These are phyloP conservation scores for Hibiscus trionum DNA, from an alignment of 345 rosid species.

Conservation along the genomic window DNA sequence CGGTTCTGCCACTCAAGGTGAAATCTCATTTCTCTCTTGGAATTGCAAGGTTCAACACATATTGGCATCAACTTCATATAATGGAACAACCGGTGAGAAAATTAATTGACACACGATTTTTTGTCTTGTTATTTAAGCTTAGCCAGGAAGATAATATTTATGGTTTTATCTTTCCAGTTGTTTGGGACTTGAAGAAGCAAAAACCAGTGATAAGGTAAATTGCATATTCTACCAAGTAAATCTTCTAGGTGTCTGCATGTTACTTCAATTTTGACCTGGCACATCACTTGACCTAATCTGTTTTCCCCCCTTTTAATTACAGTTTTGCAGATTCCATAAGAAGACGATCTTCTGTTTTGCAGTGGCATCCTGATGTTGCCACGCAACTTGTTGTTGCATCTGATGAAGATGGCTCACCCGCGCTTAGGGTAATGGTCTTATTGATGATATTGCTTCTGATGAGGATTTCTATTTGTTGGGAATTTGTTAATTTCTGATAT, in stretches of 20 bases:
- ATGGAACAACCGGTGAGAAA: constrained; percentile 91
- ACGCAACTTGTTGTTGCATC: not conserved
- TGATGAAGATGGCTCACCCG: not conserved
- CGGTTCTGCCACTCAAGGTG: constrained; percentile 93
- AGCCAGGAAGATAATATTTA: not conserved
- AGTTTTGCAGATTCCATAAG: constrained; percentile 86
- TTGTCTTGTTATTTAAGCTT: not conserved
- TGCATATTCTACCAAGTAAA: not conserved
- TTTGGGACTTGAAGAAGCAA: constrained; percentile 98
- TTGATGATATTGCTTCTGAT: not conserved
- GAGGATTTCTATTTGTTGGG: not conserved
- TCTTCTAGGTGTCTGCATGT: constrained; percentile 2
- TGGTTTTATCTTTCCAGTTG: constrained; percentile 44
- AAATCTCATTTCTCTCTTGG: constrained; percentile 95
- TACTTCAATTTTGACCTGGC: not conserved
- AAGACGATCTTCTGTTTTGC: constrained; percentile 93
- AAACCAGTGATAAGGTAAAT: constrained; percentile 86
- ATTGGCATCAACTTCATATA: constrained; percentile 87
- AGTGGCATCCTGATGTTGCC: constrained; percentile 42
- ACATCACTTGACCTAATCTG: constrained; percentile 10
- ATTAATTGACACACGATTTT: not conserved
- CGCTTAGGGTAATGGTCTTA: not conserved
- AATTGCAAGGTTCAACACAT: constrained; percentile 91
- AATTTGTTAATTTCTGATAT: constrained; percentile 2
- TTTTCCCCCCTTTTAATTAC: constrained; percentile 20